Evolutionary conservation across 768 basidiomycete genomes (phyloP).

Genomic region (Pholiota conissans): DNA sequence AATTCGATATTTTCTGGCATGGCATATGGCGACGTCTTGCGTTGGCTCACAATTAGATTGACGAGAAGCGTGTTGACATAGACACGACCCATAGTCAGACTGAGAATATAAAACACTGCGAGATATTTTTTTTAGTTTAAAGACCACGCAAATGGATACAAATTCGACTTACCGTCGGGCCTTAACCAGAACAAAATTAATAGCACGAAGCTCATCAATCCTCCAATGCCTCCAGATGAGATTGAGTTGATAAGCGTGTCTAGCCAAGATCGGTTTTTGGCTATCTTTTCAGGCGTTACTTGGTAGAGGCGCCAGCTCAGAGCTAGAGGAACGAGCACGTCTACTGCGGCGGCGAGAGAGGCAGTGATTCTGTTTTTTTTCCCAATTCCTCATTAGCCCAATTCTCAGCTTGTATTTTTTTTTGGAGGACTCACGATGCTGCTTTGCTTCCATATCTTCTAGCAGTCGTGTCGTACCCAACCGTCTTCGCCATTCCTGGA

Average conservation of each 20-base stretch:
- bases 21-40: constrained; percentile 16
- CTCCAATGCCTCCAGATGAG: constrained; percentile 23
- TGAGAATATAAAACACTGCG: constrained; percentile 19
- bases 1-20: constrained; percentile 8
- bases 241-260: constrained; percentile 20
- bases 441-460: constrained; percentile 16
- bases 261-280: constrained; percentile 13
- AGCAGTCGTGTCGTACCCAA: constrained; percentile 11
- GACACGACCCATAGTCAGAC: constrained; percentile 22
- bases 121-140: neutral
- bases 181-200: constrained; percentile 19
- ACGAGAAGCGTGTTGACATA: constrained; percentile 24
- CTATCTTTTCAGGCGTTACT: neutral
- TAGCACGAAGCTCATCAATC: constrained; percentile 17
- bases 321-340: neutral
- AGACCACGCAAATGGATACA: neutral
- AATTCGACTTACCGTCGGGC: constrained; percentile 14
- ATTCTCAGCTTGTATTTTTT: neutral
- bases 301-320: constrained; percentile 2
- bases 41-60: constrained; percentile 21
- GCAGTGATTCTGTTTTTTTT: neutral
- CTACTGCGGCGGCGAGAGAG: constrained; percentile 1
- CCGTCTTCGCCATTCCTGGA: neutral
- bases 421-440: constrained; percentile 13
- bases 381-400: neutral